phyloP scores from a whole-genome alignment of 345 rosid genomes.

The Psidium guajava region DNA sequence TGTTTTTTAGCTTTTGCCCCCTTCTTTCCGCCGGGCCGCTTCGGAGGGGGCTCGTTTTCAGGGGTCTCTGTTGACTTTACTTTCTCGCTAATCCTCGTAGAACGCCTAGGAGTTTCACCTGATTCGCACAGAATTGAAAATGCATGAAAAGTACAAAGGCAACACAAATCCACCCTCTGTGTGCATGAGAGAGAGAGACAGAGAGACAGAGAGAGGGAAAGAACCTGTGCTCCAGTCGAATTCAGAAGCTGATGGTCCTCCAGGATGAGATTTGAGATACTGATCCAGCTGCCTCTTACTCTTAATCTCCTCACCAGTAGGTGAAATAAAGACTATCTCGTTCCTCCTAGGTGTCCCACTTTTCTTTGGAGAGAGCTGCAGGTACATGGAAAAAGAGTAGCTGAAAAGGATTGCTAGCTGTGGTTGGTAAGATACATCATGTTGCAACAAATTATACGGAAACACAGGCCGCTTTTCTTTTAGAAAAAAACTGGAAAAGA shows the following conservation, averaged over 20 bases:
- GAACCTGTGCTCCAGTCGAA: slow-evolving; percentile 30
- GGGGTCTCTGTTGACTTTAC: slow-evolving; percentile 24
- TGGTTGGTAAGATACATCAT: background rate
- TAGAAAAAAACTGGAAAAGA: background rate
- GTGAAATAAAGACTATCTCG: slow-evolving; percentile 22
- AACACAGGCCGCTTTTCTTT: background rate
- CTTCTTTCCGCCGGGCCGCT: slow-evolving; percentile 8
- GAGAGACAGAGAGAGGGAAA: background rate
- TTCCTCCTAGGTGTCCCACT: slow-evolving; percentile 22
- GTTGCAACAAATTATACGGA: background rate
- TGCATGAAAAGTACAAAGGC: background rate
- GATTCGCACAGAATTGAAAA: background rate
- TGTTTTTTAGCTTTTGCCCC: background rate
- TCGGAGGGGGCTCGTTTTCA: slow-evolving; percentile 19
- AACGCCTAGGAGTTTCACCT: slow-evolving; percentile 38
- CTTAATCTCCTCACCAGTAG: slow-evolving; percentile 28
- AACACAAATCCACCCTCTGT: background rate
- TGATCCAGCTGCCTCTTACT: slow-evolving; percentile 25
- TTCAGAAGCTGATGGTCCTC: slow-evolving; percentile 16
- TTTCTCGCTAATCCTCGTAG: slow-evolving; percentile 25
- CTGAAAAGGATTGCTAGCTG: background rate
- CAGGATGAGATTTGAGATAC: slow-evolving; percentile 29
- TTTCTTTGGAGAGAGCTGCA: slow-evolving; percentile 16
- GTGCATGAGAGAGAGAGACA: background rate
- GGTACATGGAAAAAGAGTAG: background rate